These are phyloP conservation scores for Cladosporium sp. DNA, from an alignment of 2,329 filamentous ascomycete species.

Conservation along the genomic window DNA sequence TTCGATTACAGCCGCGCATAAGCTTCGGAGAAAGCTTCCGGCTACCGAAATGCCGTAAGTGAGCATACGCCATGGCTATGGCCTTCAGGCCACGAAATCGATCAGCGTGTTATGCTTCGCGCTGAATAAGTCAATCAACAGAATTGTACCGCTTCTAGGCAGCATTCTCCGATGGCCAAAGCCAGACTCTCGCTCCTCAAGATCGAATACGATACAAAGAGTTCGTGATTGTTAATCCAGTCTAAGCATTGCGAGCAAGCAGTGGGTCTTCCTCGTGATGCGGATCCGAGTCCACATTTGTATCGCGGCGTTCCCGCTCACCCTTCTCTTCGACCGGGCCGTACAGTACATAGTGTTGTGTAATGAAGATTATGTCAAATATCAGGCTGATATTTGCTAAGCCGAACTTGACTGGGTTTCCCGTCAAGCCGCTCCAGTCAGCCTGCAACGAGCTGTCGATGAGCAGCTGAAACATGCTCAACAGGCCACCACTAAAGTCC, in stretches of 20 bases:
- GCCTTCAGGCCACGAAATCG: too few relatives aligned
- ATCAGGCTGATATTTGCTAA: conserved; percentile 80
- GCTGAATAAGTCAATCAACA: too few relatives aligned
- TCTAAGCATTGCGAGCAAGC: not conserved
- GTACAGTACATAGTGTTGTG: conserved; percentile 86
- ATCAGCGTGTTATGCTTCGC: too few relatives aligned
- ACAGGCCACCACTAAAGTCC: conserved; percentile 74
- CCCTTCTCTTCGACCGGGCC: conserved; percentile 23
- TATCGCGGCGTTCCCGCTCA: not conserved
- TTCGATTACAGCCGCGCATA: too few relatives aligned
- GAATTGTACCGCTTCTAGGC: too few relatives aligned
- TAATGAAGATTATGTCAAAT: conserved; percentile 82
- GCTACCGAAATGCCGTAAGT: too few relatives aligned
- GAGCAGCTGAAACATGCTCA: conserved; percentile 76
- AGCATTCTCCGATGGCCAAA: too few relatives aligned
- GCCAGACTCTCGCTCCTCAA: too few relatives aligned
- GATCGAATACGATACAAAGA: too few relatives aligned
- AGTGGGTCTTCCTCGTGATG: not conserved
- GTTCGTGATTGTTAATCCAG: not conserved
- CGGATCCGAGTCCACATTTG: not conserved
- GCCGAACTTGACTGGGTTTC: conserved; percentile 86
- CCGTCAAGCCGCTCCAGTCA: conserved; percentile 87
- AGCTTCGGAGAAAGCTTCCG: too few relatives aligned
- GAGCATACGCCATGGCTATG: too few relatives aligned
- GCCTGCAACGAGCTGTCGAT: conserved; percentile 80